phyloP scores from a whole-genome alignment of 176 grass and related monocot species.

The Avena sativa region DNA sequence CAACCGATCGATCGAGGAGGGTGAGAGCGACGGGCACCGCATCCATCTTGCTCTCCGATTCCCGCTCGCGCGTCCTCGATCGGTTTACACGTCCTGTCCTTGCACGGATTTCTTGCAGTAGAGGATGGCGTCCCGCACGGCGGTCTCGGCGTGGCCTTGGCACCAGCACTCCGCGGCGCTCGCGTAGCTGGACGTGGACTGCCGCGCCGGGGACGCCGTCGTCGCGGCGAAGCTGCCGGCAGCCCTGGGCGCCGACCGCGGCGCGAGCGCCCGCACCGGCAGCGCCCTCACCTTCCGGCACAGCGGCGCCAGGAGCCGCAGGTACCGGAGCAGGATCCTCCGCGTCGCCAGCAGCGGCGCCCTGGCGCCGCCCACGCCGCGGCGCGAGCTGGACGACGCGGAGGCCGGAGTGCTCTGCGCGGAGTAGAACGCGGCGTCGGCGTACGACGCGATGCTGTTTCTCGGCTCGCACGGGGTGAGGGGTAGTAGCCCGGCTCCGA shows the following conservation, averaged over 20 bases:
- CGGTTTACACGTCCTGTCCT: slow-evolving; percentile 44
- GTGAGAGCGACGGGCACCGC: neutral
- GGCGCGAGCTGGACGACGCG: slow-evolving; percentile 22
- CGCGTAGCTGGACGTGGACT: slow-evolving; percentile 47
- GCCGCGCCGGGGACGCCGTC: slow-evolving; percentile 31
- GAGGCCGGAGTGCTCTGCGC: slow-evolving; percentile 77
- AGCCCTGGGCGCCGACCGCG: slow-evolving; percentile 26
- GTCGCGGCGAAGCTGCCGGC: neutral
- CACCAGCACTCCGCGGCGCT: slow-evolving; percentile 59
- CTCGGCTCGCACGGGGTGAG: slow-evolving; percentile 24
- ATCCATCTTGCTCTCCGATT: slow-evolving; percentile 23
- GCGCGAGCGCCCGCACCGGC: slow-evolving; percentile 37
- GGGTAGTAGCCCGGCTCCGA: slow-evolving; percentile 35
- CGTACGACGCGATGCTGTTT: neutral
- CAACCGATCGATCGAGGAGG: neutral
- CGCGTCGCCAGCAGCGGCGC: slow-evolving; percentile 56
- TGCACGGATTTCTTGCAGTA: slow-evolving; percentile 88
- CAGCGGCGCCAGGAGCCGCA: slow-evolving; percentile 72
- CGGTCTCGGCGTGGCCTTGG: slow-evolving; percentile 77
- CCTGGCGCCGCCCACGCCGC: slow-evolving; percentile 30
- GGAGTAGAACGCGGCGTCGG: slow-evolving; percentile 61
- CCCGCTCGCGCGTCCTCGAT: slow-evolving; percentile 9
- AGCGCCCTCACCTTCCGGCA: slow-evolving; percentile 74
- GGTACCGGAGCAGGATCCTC: slow-evolving; percentile 74
- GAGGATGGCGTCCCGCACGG: slow-evolving; percentile 85